Evolutionary conservation across 202 grass and related monocot species (phyloP).

Genomic region (Carex sylvatica): DNA sequence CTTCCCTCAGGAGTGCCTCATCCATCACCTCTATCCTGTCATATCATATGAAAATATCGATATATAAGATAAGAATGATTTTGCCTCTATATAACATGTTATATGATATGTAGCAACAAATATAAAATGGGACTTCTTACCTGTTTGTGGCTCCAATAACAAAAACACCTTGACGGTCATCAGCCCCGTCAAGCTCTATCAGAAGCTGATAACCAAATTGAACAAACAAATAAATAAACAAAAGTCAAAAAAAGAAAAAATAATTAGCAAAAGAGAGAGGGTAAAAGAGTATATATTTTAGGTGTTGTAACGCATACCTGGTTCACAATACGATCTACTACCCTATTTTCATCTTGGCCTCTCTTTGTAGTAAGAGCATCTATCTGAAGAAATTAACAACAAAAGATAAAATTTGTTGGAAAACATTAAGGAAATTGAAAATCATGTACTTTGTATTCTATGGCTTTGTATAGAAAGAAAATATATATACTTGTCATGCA

Average conservation of each 20-base stretch:
- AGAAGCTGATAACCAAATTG: conserved; percentile 45
- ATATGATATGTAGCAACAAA: neutral
- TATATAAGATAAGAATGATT: neutral
- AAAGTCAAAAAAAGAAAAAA: neutral
- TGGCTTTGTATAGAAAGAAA: neutral
- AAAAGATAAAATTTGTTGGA: neutral
- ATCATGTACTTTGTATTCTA: neutral
- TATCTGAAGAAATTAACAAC: conserved; percentile 41
- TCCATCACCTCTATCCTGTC: conserved; percentile 81
- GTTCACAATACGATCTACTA: conserved; percentile 63
- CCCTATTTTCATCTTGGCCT: conserved; percentile 62
- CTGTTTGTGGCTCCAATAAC: conserved; percentile 95
- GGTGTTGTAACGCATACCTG: conserved; percentile 41
- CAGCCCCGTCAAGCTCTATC: conserved; percentile 77
- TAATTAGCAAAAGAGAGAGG: neutral
- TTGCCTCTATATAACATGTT: neutral
- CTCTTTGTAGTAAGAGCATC: conserved; percentile 78
- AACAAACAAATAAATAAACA: conserved; percentile 6
- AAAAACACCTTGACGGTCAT: conserved; percentile 65
- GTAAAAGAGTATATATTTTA: neutral
- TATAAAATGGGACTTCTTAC: conserved; percentile 11
- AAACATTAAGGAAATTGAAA: no score
- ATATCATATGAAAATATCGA: neutral
- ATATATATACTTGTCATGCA: neutral
- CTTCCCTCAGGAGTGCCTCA: conserved; percentile 63